Evolutionary conservation across 345 rosid genomes (phyloP).

Genomic region (Draba incana): DNA sequence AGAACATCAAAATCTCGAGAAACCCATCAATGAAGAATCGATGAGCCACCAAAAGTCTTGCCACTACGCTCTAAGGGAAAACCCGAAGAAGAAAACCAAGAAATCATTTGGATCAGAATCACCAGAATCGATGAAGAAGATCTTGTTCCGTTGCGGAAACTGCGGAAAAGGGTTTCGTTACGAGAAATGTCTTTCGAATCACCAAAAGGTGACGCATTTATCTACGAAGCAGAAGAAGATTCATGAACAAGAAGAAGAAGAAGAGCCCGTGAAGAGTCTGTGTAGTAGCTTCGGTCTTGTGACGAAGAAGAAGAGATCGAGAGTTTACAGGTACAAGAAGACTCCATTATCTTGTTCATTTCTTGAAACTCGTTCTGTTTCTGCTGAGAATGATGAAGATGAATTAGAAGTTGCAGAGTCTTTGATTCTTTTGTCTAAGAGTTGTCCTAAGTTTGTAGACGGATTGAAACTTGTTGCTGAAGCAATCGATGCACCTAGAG

Average conservation of each 20-base stretch:
- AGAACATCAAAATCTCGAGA: conserved; percentile 37
- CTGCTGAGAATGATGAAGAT: conserved; percentile 45
- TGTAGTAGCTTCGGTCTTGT: conserved; percentile 34
- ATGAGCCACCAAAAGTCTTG: conserved; percentile 27
- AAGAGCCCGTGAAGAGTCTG: conserved; percentile 31
- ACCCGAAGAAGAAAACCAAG: conserved; percentile 74
- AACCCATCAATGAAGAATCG: conserved; percentile 43
- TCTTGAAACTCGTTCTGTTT: conserved; percentile 46
- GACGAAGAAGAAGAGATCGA: conserved; percentile 58
- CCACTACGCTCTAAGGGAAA: conserved; percentile 57
- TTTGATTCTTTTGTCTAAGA: conserved; percentile 61
- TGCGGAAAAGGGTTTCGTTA: conserved; percentile 55
- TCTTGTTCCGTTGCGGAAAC: conserved; percentile 44
- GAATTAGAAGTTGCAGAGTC: conserved; percentile 50
- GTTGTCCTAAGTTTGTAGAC: conserved; percentile 37
- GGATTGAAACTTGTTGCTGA: conserved; percentile 34
- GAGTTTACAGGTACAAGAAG: conserved; percentile 52
- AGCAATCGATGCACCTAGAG: conserved; percentile 35
- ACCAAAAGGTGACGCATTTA: conserved; percentile 32
- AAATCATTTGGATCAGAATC: conserved; percentile 44
- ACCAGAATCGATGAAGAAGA: conserved; percentile 48
- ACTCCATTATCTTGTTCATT: conserved; percentile 50
- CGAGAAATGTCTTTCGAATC: conserved; percentile 39
- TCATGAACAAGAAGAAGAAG: conserved; percentile 28
- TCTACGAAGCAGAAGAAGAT: conserved; percentile 24